Percentiles rank a stretch among this genome's conserved stretches.
Conservation (phyloP, 306 rosid species). For the Inga leiocalycina region DNA sequence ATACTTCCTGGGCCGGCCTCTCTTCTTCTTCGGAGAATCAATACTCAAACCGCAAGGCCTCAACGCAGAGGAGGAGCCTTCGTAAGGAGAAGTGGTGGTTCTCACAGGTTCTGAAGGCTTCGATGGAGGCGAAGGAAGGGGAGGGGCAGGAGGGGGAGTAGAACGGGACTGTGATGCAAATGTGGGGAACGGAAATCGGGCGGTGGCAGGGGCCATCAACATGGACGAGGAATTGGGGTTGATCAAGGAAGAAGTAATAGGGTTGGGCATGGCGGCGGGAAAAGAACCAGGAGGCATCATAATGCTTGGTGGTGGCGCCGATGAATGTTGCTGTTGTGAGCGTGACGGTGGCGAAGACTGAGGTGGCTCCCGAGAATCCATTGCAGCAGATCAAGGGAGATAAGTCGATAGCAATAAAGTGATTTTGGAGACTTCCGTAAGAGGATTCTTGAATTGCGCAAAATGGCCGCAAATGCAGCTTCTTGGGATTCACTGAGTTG, state of each 20-base stretch:
- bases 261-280: constrained; percentile 36
- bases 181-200: constrained; percentile 61
- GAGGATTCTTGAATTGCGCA: constrained; percentile 6
- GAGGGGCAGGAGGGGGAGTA: constrained; percentile 23
- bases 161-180: constrained; percentile 28
- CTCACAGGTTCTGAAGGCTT: constrained; percentile 45
- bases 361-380: constrained; percentile 73
- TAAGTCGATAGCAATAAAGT: neutral
- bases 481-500: constrained; percentile 12
- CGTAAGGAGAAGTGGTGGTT: constrained; percentile 38
- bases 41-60: constrained; percentile 50
- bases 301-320: constrained; percentile 45
- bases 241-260: constrained; percentile 36
- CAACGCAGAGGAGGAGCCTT: constrained; percentile 53
- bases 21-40: constrained; percentile 68
- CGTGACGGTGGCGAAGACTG: constrained; percentile 30
- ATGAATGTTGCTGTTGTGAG: neutral
- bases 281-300: constrained; percentile 49
- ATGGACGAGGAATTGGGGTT: constrained; percentile 42
- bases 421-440: neutral
- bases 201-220: constrained; percentile 49
- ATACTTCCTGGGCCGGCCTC: constrained; percentile 91
- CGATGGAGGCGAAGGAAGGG: constrained; percentile 33
- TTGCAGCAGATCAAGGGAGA: constrained; percentile 30
- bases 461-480: constrained; percentile 29